phyloP scores from a whole-genome alignment of 768 basidiomycete genomes.

The Panaeolus cyanescens region DNA sequence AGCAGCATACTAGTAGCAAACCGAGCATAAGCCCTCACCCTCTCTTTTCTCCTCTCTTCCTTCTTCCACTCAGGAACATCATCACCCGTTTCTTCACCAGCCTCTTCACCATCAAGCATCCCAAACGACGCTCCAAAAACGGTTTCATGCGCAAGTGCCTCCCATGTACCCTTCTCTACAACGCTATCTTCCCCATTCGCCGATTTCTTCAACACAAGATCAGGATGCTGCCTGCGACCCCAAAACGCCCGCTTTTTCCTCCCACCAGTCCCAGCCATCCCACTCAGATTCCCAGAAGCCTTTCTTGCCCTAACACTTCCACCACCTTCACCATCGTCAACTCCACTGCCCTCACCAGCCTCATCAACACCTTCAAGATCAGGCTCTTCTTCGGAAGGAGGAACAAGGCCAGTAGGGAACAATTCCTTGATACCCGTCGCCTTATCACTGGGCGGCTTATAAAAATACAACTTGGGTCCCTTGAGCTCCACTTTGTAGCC shows the following conservation, averaged over 20 bases:
- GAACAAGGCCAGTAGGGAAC: slow-evolving; percentile 69
- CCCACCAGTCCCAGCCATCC: slow-evolving; percentile 21
- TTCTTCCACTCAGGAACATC: slow-evolving; percentile 10
- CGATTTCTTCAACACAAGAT: slow-evolving; percentile 48
- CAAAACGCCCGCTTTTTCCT: slow-evolving; percentile 74
- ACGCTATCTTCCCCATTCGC: slow-evolving; percentile 13
- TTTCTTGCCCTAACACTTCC: slow-evolving; percentile 28
- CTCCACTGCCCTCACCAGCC: slow-evolving; percentile 9
- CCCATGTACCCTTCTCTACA: slow-evolving; percentile 69
- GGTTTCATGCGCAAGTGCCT: slow-evolving; percentile 80
- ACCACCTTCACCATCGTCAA: slow-evolving; percentile 19
- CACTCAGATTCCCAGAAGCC: slow-evolving; percentile 19
- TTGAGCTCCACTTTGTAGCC: slow-evolving; percentile 83
- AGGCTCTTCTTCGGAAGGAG: slow-evolving; percentile 49
- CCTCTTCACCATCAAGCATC: background rate
- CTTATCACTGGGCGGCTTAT: slow-evolving; percentile 79
- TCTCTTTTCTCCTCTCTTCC: slow-evolving; percentile 24
- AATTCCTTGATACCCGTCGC: slow-evolving; percentile 65
- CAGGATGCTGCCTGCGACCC: slow-evolving; percentile 76
- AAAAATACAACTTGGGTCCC: slow-evolving; percentile 84
- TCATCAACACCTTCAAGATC: slow-evolving; percentile 15
- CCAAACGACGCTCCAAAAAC: slow-evolving; percentile 73
- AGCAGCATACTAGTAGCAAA: slow-evolving; percentile 66
- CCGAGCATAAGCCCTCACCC: slow-evolving; percentile 47
- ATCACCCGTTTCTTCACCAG: slow-evolving; percentile 11